Conservation (phyloP, 2,329 filamentous ascomycete species). For the Colletotrichum lentis region DNA sequence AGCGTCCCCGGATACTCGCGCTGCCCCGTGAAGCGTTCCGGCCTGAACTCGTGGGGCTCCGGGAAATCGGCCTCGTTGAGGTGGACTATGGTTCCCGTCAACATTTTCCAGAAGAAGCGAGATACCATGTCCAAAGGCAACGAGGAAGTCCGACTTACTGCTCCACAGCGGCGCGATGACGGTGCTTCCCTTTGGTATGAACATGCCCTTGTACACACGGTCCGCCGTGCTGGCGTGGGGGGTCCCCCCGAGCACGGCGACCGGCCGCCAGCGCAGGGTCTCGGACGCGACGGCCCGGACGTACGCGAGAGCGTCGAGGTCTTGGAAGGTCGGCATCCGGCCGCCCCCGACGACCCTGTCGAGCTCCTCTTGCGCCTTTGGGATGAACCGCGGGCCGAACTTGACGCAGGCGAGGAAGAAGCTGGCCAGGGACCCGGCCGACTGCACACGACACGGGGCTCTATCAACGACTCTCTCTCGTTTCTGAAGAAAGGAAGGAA, state of each 20-base stretch:
- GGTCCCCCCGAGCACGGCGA: conserved; percentile 53
- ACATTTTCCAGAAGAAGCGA: not conserved
- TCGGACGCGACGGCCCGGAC: conserved; percentile 50
- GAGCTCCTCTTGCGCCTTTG: conserved; percentile 51
- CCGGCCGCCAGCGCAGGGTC: conserved; percentile 53
- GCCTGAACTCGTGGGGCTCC: conserved; percentile 51
- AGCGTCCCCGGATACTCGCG: conserved; percentile 49
- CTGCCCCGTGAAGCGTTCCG: conserved; percentile 48
- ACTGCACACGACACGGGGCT: conserved; percentile 50
- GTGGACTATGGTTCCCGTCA: conserved; percentile 44
- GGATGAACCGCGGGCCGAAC: conserved; percentile 59
- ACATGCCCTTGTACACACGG: conserved; percentile 53
- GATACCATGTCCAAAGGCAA: too few relatives aligned
- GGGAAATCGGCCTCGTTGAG: conserved; percentile 53
- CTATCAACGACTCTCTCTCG: conserved; percentile 29
- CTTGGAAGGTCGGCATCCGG: conserved; percentile 50
- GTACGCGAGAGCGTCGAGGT: conserved; percentile 47
- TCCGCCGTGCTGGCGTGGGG: conserved; percentile 57
- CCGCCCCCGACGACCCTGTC: conserved; percentile 50
- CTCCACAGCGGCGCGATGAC: conserved; percentile 54
- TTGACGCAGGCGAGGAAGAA: conserved; percentile 62
- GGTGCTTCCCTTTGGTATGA: conserved; percentile 47
- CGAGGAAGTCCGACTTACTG: conserved; percentile 49
- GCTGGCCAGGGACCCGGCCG: conserved; percentile 57
- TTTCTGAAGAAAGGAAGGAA: not conserved